phyloP scores from a whole-genome alignment of 1,284 basidiomycete species.

The Athelia sp. region DNA sequence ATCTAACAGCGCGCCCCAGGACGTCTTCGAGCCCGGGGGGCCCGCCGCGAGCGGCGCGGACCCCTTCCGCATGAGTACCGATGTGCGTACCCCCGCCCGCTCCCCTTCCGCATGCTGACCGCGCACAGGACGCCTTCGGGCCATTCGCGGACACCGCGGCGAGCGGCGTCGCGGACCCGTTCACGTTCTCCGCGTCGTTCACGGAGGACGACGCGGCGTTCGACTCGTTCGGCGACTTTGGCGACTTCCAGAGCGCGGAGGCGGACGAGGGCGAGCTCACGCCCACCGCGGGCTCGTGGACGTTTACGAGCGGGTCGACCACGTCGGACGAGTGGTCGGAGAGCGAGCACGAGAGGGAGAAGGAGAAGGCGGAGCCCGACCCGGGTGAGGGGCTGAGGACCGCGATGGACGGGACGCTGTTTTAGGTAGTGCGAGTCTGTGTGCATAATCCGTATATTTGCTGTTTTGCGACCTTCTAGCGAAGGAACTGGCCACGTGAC shows the following conservation, averaged over 20 bases:
- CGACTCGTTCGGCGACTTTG: constrained; percentile 70
- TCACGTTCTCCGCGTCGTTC: constrained; percentile 53
- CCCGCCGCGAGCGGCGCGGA: constrained; percentile 32
- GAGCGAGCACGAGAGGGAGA: not conserved
- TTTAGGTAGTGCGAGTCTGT: too few species aligned
- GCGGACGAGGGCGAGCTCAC: constrained; percentile 46
- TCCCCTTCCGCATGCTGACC: not conserved
- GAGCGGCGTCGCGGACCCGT: constrained; percentile 46
- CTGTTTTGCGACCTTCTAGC: too few species aligned
- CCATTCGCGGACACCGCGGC: constrained; percentile 67
- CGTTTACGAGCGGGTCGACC: constrained; percentile 41
- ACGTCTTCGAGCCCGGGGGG: constrained; percentile 44
- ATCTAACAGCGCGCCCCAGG: constrained; percentile 32
- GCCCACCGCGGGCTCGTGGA: constrained; percentile 66
- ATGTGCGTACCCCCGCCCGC: constrained; percentile 30
- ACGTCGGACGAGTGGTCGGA: not conserved
- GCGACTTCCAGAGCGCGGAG: constrained; percentile 62
- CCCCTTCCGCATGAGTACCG: constrained; percentile 49
- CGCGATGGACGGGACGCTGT: not conserved
- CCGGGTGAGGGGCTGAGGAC: not conserved
- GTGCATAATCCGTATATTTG: too few species aligned
- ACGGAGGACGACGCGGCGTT: constrained; percentile 60
- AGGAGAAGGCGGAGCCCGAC: not conserved
- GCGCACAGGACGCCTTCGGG: constrained; percentile 49
- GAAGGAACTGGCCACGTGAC: too few species aligned